These are phyloP conservation scores for Pinus tabuliformis DNA, from an alignment of 75 land plant genomes.

Conservation along the genomic window DNA sequence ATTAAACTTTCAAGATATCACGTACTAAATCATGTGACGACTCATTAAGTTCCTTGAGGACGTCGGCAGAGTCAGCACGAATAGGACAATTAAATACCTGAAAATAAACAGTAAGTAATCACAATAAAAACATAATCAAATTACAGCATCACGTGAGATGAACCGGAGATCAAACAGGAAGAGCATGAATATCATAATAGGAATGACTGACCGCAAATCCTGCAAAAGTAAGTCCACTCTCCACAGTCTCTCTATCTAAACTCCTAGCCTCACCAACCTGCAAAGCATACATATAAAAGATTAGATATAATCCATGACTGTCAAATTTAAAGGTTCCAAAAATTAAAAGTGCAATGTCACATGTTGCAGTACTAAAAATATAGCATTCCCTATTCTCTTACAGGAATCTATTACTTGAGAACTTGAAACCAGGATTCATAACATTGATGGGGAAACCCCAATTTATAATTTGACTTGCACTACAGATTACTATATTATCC, in stretches of 20 bases:
- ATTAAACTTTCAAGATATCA: background rate
- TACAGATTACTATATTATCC: background rate
- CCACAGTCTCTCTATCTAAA: constrained; percentile 84
- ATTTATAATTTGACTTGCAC: background rate
- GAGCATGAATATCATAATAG: background rate
- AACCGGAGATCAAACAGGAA: background rate
- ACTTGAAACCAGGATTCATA: too few relatives aligned
- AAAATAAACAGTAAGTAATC: constrained; percentile 5
- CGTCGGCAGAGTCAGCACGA: constrained; percentile 77
- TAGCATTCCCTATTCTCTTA: background rate
- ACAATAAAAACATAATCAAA: background rate
- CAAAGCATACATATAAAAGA: background rate
- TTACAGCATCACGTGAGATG: constrained; percentile 3
- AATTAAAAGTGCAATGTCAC: background rate
- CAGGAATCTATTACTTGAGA: too few relatives aligned
- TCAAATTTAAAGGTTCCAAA: background rate
- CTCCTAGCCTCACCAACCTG: constrained; percentile 94
- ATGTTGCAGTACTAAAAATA: background rate
- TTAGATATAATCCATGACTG: background rate
- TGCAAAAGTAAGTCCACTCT: constrained; percentile 74
- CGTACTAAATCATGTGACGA: constrained; percentile 96
- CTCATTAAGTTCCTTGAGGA: constrained; percentile 76
- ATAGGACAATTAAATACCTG: constrained; percentile 99
- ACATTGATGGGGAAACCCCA: background rate
- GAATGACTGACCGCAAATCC: constrained; percentile 85